Base-by-base conservation (phyloP, 129 eudicot species). In the Flaveria sonorensis region DNA sequence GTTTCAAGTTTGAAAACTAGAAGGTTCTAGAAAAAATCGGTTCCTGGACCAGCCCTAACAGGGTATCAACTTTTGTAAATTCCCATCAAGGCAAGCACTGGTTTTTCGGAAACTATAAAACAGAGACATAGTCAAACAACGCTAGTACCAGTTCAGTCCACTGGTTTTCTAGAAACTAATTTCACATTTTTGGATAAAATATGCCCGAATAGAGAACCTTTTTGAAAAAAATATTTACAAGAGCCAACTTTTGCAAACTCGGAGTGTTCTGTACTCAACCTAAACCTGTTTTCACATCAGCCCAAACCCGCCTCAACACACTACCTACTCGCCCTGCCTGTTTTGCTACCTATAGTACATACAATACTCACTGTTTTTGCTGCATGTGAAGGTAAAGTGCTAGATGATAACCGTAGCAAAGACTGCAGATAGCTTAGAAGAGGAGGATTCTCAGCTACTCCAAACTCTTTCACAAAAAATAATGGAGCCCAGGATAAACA, bases 381-480 rank as follows among this genome's bases (percentile, higher is more conserved):
- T 24, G 86, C 86, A 67, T 87, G 86, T 46, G 82, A 83, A 56
- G 97, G 92, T 26, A 85, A 73, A 53, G 78, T 51, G 39, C 23
- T 75, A 43, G 88, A 60, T 42, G 96, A 86, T 73, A 92, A 69
- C 66, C 86, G 92, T 65, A 82, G 81, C 86, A 92, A 82, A 78
- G 85, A 86, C 36, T 82, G 87, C 72, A 92, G 86, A 75, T 92
- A 92, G 75, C 81, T 65, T 45, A 81, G 76, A 4, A 84, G 74
- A 63, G 88, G 85, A 51, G 96, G 96, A 43, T 71, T 74, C 81
- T 92, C 88, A 59, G 80, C 78, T 60, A 92, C 97, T 70, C 92
- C 89, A 80, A 92, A 88, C 74, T 85, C 92, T n/a, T 81, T 88
- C 73, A 91, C 95, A 70, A 91, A 91, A 91, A 91, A 63, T 83